Evolutionary conservation across 352 stramenopile genomes (phyloP).

Genomic region (Halophytophthora batemanensis): DNA sequence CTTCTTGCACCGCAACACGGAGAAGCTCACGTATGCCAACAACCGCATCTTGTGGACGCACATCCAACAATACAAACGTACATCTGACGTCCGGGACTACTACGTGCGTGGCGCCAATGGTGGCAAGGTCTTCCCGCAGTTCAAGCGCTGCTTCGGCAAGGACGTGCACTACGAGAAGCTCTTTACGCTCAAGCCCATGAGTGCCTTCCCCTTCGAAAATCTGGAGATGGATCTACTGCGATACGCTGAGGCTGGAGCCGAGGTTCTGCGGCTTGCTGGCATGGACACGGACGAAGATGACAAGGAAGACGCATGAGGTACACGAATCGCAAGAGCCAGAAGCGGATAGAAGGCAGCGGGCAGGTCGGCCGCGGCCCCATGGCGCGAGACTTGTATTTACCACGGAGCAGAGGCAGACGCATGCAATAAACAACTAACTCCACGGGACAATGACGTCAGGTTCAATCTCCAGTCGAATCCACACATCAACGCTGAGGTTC

Average conservation of each 20-base stretch:
- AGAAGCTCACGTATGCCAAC: constrained; percentile 55
- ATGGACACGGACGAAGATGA: no score
- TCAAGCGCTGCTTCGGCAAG: constrained; percentile 68
- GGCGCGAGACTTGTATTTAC: no score
- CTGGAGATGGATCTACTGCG: constrained; percentile 49
- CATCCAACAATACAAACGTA: constrained; percentile 57
- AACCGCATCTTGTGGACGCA: constrained; percentile 53
- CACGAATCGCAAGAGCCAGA: no score
- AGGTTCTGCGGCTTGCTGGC: constrained; percentile 23
- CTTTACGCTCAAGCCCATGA: constrained; percentile 66
- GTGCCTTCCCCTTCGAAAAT: constrained; percentile 58
- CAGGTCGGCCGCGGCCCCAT: no score
- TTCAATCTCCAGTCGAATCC: no score
- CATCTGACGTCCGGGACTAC: constrained; percentile 34
- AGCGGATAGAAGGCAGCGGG: no score
- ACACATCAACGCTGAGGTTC: no score
- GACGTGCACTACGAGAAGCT: constrained; percentile 65
- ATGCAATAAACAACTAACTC: no score
- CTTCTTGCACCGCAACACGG: constrained; percentile 69
- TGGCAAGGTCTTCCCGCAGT: constrained; percentile 64
- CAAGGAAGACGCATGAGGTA: no score
- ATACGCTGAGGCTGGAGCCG: constrained; percentile 40
- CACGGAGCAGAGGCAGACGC: no score
- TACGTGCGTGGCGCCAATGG: constrained; percentile 62
- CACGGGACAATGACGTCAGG: no score